Conservation (phyloP, 2,329 filamentous ascomycete genomes). For the Aspergillus udagawae region DNA sequence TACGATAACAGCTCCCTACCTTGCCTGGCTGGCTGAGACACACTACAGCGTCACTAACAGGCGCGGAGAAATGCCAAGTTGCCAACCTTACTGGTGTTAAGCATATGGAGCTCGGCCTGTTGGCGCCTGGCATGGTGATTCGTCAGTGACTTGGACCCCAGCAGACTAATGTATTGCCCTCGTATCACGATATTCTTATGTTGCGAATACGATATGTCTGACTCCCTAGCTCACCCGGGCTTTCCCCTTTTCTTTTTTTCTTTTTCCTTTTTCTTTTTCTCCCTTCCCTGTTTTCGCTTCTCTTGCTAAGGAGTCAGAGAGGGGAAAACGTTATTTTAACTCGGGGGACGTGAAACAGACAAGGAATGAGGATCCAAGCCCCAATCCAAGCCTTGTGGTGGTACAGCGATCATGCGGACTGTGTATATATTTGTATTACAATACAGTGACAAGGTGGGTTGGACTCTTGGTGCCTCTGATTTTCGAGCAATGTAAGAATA, state of each 20-base stretch:
- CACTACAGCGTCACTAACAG: no score
- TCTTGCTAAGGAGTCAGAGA: neutral
- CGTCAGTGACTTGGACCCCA: neutral
- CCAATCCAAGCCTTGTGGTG: neutral
- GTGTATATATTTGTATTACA: neutral
- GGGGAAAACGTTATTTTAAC: neutral
- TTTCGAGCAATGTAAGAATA: no score
- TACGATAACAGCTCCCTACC: no score
- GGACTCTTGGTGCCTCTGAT: no score
- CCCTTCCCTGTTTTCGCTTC: neutral
- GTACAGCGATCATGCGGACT: neutral
- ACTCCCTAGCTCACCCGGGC: neutral
- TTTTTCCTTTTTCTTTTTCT: neutral
- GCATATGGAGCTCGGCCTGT: conserved; percentile 29
- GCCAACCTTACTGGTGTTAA: conserved; percentile 39
- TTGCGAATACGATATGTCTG: neutral
- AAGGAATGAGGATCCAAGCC: neutral
- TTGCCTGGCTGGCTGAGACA: no score
- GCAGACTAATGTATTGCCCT: neutral
- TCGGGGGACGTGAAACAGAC: neutral
- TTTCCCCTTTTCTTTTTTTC: no score
- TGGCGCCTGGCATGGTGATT: neutral
- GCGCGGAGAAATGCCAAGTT: conserved; percentile 22
- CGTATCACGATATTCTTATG: neutral
- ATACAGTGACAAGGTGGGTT: neutral